Evolutionary conservation across 2,329 filamentous ascomycete genomes (phyloP), one percentile per base, ranked within the genome.

Genomic region (Colletotrichum simmondsii): DNA sequence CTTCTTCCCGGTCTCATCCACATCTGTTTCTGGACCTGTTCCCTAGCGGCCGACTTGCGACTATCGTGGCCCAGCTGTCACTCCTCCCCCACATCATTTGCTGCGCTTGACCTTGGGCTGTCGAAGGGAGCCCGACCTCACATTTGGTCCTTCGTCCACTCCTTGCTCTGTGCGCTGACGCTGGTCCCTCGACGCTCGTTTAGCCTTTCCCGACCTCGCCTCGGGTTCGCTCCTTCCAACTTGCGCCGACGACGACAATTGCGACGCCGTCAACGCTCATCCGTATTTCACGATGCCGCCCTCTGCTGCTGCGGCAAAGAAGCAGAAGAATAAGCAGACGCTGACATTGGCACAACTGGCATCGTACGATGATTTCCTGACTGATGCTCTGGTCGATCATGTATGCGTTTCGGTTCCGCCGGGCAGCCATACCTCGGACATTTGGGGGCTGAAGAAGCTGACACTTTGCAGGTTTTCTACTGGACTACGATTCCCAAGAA

Each of bases 401-500:
- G 96, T 98, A 89, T 84, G 93, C 42, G 5, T 89, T 26, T 26
- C 28, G 42, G 26, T 22, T 32, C 46, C 14, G 32, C 37, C 49
- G 49, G 61, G 30, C 35, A 24, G 49, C 59, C 8, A 32, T 53
- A 56, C 42, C 60, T 57, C 54, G n/a, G 53, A 10, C 37, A 46
- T 16, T 63, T 11, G 49, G n/a, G 14, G 8, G 24, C 35, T 73
- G 81, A 73, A 79, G 28, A 52, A 42, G 52, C 74, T 76, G 62
- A 74, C 72, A 66, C 37, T 8, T 61, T 58, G 53, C 73, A 98
- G 96, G 93, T 95, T 11, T 98, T 94, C 83, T 99, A 97, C 86
- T 98, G 97, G 96, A 96, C 96, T 6, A 94, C 91, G 4, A 98
- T 98, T 72, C 95, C 96, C 75, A 99, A 99, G 84, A 98, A 98